Conservation (phyloP, 192 early-diverging fungal genomes). For the Coemansia sp. region DNA sequence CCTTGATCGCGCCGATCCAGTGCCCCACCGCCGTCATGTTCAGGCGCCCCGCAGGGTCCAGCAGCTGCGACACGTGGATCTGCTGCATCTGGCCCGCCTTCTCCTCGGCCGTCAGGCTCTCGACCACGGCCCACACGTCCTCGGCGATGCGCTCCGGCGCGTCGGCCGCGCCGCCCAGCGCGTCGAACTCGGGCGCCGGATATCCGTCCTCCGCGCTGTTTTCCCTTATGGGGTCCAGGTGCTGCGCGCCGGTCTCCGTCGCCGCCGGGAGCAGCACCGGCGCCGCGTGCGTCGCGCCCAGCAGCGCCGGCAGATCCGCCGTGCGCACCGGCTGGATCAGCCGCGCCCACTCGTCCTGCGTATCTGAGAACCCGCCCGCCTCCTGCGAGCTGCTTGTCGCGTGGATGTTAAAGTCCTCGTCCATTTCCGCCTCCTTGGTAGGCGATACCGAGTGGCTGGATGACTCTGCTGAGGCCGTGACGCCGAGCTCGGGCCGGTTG, state of each 20-base stretch:
- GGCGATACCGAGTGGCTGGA: neutral
- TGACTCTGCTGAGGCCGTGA: neutral
- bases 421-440: neutral
- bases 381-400: neutral
- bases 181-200: neutral
- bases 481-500: slow-evolving; percentile 11
- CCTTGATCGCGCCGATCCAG: slow-evolving; percentile 49
- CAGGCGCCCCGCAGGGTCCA: slow-evolving; percentile 42
- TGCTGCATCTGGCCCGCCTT: slow-evolving; percentile 67
- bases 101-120: slow-evolving; percentile 50
- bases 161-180: slow-evolving; percentile 1
- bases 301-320: slow-evolving; percentile 15
- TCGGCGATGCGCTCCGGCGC: slow-evolving; percentile 24
- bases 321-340: slow-evolving; percentile 29
- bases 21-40: slow-evolving; percentile 51
- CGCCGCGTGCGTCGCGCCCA: neutral
- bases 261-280: neutral
- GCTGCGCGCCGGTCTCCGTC: neutral
- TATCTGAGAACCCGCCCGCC: neutral
- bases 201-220: slow-evolving; percentile 15
- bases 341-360: slow-evolving; percentile 9
- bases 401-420: slow-evolving; percentile 6
- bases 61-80: slow-evolving; percentile 53
- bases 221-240: slow-evolving; percentile 14
- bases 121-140: slow-evolving; percentile 50